Conservation (phyloP, 2,329 filamentous ascomycete species). For the Penicillium janthinellum region DNA sequence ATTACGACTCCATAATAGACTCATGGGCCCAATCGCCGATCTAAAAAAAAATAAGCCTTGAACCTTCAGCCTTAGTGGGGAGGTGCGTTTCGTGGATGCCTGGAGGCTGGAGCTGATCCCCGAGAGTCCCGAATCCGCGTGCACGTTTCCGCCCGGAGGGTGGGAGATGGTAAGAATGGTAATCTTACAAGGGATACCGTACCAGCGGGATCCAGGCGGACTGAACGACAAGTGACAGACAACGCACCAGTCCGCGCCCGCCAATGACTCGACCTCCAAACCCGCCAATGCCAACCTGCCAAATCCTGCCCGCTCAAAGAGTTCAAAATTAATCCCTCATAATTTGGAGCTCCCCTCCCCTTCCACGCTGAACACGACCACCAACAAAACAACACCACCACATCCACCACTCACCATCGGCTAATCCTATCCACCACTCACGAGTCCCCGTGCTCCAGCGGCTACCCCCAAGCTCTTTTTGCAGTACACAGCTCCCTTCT, state of each 20-base stretch:
- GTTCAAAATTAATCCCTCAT: slow-evolving; percentile 28
- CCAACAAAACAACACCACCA: neutral
- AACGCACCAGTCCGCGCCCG: neutral
- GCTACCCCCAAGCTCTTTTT: neutral
- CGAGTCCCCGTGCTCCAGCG: neutral
- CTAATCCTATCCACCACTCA: neutral
- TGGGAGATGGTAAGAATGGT: neutral
- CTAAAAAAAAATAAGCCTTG: slow-evolving; percentile 20
- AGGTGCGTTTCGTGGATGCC: slow-evolving; percentile 18
- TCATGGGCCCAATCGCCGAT: slow-evolving; percentile 4
- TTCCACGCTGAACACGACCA: neutral
- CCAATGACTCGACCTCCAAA: neutral
- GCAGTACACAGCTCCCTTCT: slow-evolving; percentile 2
- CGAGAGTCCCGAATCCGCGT: neutral
- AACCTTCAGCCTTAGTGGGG: slow-evolving; percentile 16
- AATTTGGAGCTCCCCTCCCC: slow-evolving; percentile 13
- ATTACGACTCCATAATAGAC: neutral
- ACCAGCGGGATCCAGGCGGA: slow-evolving; percentile 10
- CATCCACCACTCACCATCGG: neutral
- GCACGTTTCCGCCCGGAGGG: neutral
- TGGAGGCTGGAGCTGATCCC: slow-evolving; percentile 12
- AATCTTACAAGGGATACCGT: slow-evolving; percentile 7
- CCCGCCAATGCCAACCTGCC: neutral
- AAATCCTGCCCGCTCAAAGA: neutral
- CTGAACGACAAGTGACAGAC: neutral